These are phyloP conservation scores for Tuber melanosporum DNA, from an alignment of 495 filamentous ascomycete genomes.

Conservation along the genomic window DNA sequence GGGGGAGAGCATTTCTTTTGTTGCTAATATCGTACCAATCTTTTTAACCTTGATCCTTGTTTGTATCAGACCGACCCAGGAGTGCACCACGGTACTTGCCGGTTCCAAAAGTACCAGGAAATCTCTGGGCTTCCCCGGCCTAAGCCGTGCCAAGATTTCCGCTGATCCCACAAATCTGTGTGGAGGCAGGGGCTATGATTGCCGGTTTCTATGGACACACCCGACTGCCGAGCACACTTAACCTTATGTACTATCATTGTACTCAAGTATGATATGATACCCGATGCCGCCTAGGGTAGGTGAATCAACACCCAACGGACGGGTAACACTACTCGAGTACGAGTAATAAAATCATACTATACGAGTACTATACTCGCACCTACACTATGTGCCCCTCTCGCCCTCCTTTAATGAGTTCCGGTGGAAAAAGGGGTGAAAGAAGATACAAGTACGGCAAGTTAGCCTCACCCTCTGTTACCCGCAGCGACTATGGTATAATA, in stretches of 20 bases:
- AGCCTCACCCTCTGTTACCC: no score
- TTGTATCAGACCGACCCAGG: no score
- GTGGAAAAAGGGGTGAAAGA: no score
- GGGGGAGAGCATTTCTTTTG: no score
- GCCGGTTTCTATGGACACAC: not conserved
- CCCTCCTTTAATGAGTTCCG: not conserved
- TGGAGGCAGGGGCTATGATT: not conserved
- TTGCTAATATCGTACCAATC: no score
- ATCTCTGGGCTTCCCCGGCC: not conserved
- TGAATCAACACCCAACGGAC: not conserved
- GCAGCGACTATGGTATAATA: not conserved
- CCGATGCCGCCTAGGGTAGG: not conserved
- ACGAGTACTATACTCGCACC: no score
- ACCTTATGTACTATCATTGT: not conserved
- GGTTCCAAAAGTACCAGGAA: not conserved
- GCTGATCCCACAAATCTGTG: not conserved
- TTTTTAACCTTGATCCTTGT: no score
- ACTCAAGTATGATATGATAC: no score
- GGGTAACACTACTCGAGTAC: not conserved
- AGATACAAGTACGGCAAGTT: no score
- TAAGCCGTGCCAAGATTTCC: not conserved
- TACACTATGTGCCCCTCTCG: no score
- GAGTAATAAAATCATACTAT: no score
- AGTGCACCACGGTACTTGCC: not conserved
- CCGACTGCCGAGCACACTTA: not conserved